Evolutionary conservation across 768 basidiomycete species (phyloP), one percentile per base, ranked within the genome.

Genomic region (Exidia glandulosa): DNA sequence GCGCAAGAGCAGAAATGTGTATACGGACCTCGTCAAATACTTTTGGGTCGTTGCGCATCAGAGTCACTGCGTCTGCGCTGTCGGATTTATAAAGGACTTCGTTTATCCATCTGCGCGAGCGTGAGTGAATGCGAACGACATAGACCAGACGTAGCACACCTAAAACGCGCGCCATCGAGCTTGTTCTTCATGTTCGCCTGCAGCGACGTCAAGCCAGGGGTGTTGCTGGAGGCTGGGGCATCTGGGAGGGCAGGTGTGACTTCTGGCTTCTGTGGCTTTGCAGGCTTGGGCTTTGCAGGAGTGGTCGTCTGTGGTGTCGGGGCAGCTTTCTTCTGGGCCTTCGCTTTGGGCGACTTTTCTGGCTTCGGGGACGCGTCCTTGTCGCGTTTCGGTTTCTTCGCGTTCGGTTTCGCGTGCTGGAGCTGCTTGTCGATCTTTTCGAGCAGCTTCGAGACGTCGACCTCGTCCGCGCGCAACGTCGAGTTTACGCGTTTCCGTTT

Each of bases 71-170:
- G 47, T 87, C 77, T 34, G 70, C 73, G 66, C 93, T 91, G 59
- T 84, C 81, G 0, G 86, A 87, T 64, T 94, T 95, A 75, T 99
- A 99, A 32, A 99, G 75, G 37, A 79, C 80, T 74, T 97, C 94
- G 69, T 99, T 99, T 59, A 97, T 87, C 76, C 89, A 81, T 67
- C 94, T 92, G 62, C 65, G 68, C 57, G n/a, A 66, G 67, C 27
- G 66, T 63, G 62, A 23, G 69, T n/a, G n/a, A n/a, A 60, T 56
- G 69, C 67, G 37, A 36, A 47, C 25, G 52, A 47, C 58, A 34
- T 12, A 9, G n/a, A 41, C 52, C 3, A 47, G 32, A 57, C 62
- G 52, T 9, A 19, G 58, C 78, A 66, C 52, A 87, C 92, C 91
- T 81, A 71, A 94, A 94, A 29, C 86, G 82, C n/a, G 93, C 92